phyloP scores from a whole-genome alignment of 2,329 filamentous ascomycete genomes.

The Ascomycota sp. region DNA sequence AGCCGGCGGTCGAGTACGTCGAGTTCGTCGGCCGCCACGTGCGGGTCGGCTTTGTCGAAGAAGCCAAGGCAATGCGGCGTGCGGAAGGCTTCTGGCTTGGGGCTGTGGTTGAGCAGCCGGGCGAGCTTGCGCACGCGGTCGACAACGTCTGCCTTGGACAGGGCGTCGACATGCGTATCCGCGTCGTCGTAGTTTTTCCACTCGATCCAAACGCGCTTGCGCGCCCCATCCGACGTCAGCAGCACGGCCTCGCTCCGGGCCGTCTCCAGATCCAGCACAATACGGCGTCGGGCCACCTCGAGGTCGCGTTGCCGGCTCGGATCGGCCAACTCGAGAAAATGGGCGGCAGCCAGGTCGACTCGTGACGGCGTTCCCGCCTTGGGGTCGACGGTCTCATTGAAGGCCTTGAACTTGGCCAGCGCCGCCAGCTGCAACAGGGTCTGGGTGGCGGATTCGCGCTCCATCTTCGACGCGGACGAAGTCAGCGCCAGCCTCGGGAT shows the following conservation, averaged over 20 bases:
- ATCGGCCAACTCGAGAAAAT: constrained; percentile 18
- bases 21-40: constrained; percentile 15
- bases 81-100: constrained; percentile 27
- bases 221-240: constrained; percentile 10
- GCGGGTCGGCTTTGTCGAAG: constrained; percentile 22
- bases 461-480: constrained; percentile 13
- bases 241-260: constrained; percentile 20
- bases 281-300: constrained; percentile 13
- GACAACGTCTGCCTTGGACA: constrained; percentile 20
- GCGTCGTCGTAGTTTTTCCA: constrained; percentile 26
- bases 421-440: constrained; percentile 19
- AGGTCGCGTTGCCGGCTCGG: constrained; percentile 13
- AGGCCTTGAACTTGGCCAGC: constrained; percentile 29
- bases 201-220: constrained; percentile 25
- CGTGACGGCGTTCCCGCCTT: constrained; percentile 9
- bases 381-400: constrained; percentile 24
- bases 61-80: constrained; percentile 30
- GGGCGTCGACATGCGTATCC: constrained; percentile 13
- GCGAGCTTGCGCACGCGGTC: constrained; percentile 25
- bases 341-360: constrained; percentile 16
- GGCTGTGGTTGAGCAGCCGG: constrained; percentile 23
- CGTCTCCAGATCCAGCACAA: constrained; percentile 13
- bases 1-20: constrained; percentile 22
- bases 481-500: too few species aligned
- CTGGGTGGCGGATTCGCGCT: constrained; percentile 18